Percentiles rank a stretch among this genome's conserved stretches.
phyloP scores from a whole-genome alignment of 140 eudicot genomes.

The Cichorium intybus region DNA sequence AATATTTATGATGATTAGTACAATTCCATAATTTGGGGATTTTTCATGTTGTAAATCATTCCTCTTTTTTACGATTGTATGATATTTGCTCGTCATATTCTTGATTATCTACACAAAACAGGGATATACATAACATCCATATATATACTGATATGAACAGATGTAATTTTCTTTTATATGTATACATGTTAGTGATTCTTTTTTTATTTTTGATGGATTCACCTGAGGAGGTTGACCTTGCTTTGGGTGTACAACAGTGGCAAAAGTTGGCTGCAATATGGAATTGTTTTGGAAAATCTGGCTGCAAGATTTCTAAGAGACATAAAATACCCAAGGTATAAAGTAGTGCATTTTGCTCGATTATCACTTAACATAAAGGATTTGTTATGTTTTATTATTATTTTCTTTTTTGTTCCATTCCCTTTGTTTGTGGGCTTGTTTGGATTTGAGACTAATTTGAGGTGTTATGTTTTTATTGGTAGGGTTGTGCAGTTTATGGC shows the following conservation, averaged over 20 bases:
- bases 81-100: neutral
- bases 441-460: conserved; percentile 18
- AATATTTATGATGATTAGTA: neutral
- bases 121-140: no score
- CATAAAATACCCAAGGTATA: conserved; percentile 74
- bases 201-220: conserved; percentile 8
- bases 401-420: no score
- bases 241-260: conserved; percentile 75
- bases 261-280: conserved; percentile 72
- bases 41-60: neutral
- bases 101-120: neutral
- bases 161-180: neutral
- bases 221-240: conserved; percentile 90
- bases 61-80: neutral
- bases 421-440: neutral
- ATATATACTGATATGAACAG: neutral
- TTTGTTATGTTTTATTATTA: no score
- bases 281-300: conserved; percentile 78
- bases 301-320: conserved; percentile 78
- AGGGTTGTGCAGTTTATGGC: conserved; percentile 94
- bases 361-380: no score
- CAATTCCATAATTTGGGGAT: neutral
- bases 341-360: neutral
- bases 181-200: neutral
- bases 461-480: conserved; percentile 19